Evolutionary conservation across 345 rosid genomes (phyloP).

Genomic region (Citrus maxima): DNA sequence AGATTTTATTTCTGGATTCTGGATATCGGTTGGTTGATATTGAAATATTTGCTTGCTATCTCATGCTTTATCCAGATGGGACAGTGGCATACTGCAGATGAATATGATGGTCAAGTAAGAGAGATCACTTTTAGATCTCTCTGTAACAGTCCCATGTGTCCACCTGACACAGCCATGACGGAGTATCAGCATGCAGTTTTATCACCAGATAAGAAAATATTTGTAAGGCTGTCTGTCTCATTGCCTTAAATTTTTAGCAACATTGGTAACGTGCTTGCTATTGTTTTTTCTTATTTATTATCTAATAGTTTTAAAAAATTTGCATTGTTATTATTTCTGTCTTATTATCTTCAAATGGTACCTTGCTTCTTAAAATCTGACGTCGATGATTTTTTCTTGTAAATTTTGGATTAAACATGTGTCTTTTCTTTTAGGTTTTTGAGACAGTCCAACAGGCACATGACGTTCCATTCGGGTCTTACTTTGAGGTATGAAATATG

Average conservation of each 20-base stretch:
- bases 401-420: slow-evolving; percentile 4
- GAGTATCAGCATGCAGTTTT: slow-evolving; percentile 84
- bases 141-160: slow-evolving; percentile 97
- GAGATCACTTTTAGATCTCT: slow-evolving; percentile 80
- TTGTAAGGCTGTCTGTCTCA: slow-evolving; percentile 38
- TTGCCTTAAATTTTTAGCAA: slow-evolving; percentile 1
- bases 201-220: slow-evolving; percentile 69
- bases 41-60: background rate
- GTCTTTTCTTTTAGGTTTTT: slow-evolving; percentile 52
- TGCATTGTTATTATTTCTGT: background rate
- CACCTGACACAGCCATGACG: slow-evolving; percentile 95
- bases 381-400: background rate
- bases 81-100: slow-evolving; percentile 87
- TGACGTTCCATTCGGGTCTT: slow-evolving; percentile 97
- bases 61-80: slow-evolving; percentile 61
- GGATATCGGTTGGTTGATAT: background rate
- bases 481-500: slow-evolving; percentile 67
- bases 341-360: background rate
- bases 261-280: background rate
- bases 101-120: slow-evolving; percentile 96
- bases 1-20: background rate
- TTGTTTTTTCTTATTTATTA: background rate
- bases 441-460: slow-evolving; percentile 98
- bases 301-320: background rate
- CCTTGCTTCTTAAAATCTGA: background rate